Conservation (phyloP, 1,284 basidiomycete genomes). For the Athelia sp. region DNA sequence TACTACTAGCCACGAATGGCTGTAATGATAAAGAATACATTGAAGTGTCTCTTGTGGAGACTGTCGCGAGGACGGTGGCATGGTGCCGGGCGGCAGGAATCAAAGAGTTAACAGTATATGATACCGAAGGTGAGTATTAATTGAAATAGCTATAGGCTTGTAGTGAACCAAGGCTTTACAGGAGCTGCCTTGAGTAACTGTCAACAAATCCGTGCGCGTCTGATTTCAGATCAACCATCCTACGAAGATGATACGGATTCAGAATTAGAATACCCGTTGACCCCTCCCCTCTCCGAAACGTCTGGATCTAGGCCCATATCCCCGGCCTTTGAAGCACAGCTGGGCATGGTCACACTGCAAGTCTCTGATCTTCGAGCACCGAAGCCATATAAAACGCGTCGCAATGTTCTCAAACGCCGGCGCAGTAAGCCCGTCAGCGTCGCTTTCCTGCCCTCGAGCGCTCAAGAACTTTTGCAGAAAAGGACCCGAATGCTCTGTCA, state of each 20-base stretch:
- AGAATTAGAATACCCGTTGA: slow-evolving; percentile 61
- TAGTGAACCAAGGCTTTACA: slow-evolving; percentile 18
- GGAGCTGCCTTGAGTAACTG: slow-evolving; percentile 43
- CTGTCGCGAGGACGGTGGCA: slow-evolving; percentile 42
- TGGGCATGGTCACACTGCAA: slow-evolving; percentile 34
- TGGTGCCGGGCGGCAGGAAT: slow-evolving; percentile 64
- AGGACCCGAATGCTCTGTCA: slow-evolving; percentile 6
- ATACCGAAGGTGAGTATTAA: slow-evolving; percentile 52
- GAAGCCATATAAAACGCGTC: slow-evolving; percentile 12
- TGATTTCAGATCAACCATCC: slow-evolving; percentile 22
- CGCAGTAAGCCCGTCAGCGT: slow-evolving; percentile 7
- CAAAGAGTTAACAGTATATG: slow-evolving; percentile 60
- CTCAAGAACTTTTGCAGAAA: background rate
- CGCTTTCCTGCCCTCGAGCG: background rate
- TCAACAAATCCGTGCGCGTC: slow-evolving; percentile 31
- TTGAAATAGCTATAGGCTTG: slow-evolving; percentile 1
- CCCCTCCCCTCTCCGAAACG: slow-evolving; percentile 67
- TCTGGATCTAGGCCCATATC: slow-evolving; percentile 58
- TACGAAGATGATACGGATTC: slow-evolving; percentile 40
- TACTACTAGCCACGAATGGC: slow-evolving; percentile 47
- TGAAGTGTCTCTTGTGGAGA: slow-evolving; percentile 43
- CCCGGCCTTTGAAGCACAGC: slow-evolving; percentile 33
- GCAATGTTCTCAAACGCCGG: slow-evolving; percentile 12
- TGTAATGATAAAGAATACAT: slow-evolving; percentile 25
- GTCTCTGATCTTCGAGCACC: slow-evolving; percentile 15